Conservation (phyloP, 2,329 filamentous ascomycete genomes). For the Phaeosphaeria sp. region DNA sequence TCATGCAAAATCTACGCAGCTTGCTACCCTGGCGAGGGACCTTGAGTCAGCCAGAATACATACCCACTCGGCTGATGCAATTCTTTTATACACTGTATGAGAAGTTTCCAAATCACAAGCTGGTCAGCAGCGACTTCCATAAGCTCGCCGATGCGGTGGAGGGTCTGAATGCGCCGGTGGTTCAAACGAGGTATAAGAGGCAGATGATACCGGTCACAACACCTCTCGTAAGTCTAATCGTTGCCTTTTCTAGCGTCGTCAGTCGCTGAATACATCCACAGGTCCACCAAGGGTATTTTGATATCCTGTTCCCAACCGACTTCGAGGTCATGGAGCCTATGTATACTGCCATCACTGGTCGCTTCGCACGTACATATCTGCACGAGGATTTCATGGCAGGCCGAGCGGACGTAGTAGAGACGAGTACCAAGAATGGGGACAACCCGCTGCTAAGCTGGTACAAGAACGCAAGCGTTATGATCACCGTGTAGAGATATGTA, state of each 20-base stretch:
- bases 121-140: constrained; percentile 91
- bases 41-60: constrained; percentile 85
- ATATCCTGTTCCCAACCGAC: constrained; percentile 97
- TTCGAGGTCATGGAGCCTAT: constrained; percentile 90
- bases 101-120: constrained; percentile 87
- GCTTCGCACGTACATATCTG: constrained; percentile 81
- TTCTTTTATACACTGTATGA: constrained; percentile 91
- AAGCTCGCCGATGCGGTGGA: constrained; percentile 80
- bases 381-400: constrained; percentile 90
- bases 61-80: constrained; percentile 92
- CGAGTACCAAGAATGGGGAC: constrained; percentile 86
- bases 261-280: constrained; percentile 45
- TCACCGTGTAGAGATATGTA: constrained; percentile 70
- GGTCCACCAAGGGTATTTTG: constrained; percentile 98
- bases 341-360: constrained; percentile 91
- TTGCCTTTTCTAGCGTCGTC: not conserved
- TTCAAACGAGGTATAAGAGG: constrained; percentile 90
- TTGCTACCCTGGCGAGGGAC: constrained; percentile 75
- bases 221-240: constrained; percentile 72
- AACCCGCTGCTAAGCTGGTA: constrained; percentile 94
- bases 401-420: constrained; percentile 92
- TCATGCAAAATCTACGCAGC: constrained; percentile 67
- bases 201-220: constrained; percentile 89
- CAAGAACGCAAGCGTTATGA: constrained; percentile 91
- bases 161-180: constrained; percentile 90